phyloP scores from a whole-genome alignment of 2,329 filamentous ascomycete species.

The Penicillium sclerotiorum region DNA sequence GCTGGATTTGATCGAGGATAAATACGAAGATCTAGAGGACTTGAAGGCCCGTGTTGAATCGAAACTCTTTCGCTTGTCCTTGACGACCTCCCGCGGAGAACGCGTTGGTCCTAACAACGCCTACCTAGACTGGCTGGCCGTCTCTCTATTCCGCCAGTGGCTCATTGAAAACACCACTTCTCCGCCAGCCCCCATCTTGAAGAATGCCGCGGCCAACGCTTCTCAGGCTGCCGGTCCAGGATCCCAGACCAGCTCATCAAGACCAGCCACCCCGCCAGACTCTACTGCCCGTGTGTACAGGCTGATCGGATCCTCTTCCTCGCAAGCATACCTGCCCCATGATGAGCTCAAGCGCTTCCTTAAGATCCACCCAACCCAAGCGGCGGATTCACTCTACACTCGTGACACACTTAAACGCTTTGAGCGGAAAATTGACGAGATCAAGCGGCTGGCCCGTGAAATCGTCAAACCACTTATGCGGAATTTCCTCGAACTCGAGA shows the following conservation, averaged over 20 bases:
- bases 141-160: constrained; percentile 90
- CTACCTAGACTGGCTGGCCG: constrained; percentile 86
- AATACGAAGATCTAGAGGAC: constrained; percentile 88
- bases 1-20: constrained; percentile 89
- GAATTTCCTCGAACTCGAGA: constrained; percentile 79
- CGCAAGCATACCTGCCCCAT: constrained; percentile 70
- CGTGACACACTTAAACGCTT: constrained; percentile 84
- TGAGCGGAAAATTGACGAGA: constrained; percentile 83
- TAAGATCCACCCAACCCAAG: constrained; percentile 67
- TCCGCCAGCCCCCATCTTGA: constrained; percentile 57
- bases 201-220: constrained; percentile 30
- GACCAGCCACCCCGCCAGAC: constrained; percentile 31
- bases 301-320: constrained; percentile 66
- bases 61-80: constrained; percentile 76
- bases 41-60: constrained; percentile 77
- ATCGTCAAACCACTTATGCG: constrained; percentile 83
- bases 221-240: constrained; percentile 9
- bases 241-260: constrained; percentile 24
- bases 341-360: constrained; percentile 91
- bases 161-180: constrained; percentile 86
- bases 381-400: constrained; percentile 69
- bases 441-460: constrained; percentile 81
- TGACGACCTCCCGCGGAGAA: constrained; percentile 79
- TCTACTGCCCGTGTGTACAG: constrained; percentile 72
- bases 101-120: constrained; percentile 76